Evolutionary conservation across 768 basidiomycete species (phyloP).

Genomic region (Gautieria morchelliformis): DNA sequence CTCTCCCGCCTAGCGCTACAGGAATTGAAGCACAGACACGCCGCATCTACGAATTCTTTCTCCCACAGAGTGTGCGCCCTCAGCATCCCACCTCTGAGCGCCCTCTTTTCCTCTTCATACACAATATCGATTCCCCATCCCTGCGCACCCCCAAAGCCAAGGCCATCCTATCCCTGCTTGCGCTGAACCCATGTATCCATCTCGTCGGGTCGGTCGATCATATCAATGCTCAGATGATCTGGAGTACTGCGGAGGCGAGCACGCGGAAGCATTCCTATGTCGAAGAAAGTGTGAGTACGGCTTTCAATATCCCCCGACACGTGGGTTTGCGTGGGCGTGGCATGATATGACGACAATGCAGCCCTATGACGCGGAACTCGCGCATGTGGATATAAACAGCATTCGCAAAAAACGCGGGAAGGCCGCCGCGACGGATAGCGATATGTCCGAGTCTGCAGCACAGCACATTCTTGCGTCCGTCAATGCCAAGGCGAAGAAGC

Average conservation of each 20-base stretch:
- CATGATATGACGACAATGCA: conserved; percentile 84
- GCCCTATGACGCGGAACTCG: conserved; percentile 73
- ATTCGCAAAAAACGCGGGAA: conserved; percentile 31
- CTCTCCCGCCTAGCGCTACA: conserved; percentile 23
- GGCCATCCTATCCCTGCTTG: conserved; percentile 61
- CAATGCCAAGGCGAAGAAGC: conserved; percentile 74
- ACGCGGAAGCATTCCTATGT: conserved; percentile 29
- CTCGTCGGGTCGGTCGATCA: conserved; percentile 82
- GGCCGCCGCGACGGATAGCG: conserved; percentile 22
- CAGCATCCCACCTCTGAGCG: conserved; percentile 21
- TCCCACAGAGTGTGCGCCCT: conserved; percentile 14
- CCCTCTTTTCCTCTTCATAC: conserved; percentile 70
- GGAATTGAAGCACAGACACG: conserved; percentile 53
- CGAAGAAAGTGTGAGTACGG: conserved; percentile 11
- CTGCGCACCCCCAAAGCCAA: conserved; percentile 57
- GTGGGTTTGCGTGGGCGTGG: conserved; percentile 71
- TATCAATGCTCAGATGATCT: conserved; percentile 74
- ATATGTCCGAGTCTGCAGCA: conserved; percentile 68
- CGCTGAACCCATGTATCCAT: conserved; percentile 67
- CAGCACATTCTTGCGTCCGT: conserved; percentile 80
- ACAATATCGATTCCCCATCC: conserved; percentile 77
- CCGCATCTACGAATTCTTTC: conserved; percentile 57
- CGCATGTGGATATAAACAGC: conserved; percentile 54
- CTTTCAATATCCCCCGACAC: conserved; percentile 13
- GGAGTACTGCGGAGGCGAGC: conserved; percentile 57